Conservation (phyloP, 108 stramenopile genomes). For the Chaetoceros tenuissimus region DNA sequence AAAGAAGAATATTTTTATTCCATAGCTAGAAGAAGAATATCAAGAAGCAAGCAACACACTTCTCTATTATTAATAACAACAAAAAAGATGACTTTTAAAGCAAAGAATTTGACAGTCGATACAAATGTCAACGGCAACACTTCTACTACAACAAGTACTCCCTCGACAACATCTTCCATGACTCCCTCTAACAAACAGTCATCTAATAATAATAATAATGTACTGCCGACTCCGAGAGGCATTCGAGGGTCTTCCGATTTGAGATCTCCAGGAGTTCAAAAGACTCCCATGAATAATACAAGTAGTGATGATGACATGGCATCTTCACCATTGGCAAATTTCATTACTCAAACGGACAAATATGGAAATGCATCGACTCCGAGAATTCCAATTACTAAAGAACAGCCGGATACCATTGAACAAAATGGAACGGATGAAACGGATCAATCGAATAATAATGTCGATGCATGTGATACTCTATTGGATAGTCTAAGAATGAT, state of each 20-base stretch:
- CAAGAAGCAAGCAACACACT: no score
- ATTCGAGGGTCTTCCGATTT: constrained; percentile 52
- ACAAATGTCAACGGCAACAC: no score
- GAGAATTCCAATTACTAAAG: no score
- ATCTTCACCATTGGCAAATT: constrained; percentile 53
- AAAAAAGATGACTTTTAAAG: no score
- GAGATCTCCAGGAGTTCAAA: constrained; percentile 64
- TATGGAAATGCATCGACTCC: constrained; percentile 72
- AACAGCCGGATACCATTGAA: constrained; percentile 2
- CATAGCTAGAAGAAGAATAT: no score
- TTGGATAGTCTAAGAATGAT: constrained; percentile 73
- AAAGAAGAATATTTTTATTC: no score
- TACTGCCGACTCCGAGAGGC: constrained; percentile 45
- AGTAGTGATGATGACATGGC: constrained; percentile 10
- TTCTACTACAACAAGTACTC: no score
- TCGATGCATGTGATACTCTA: constrained; percentile 60
- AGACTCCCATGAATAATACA: constrained; percentile 37
- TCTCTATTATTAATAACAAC: no score
- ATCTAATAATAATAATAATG: no score
- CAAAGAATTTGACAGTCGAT: no score
- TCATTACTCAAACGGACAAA: constrained; percentile 83
- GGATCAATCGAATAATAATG: constrained; percentile 29
- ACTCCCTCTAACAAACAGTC: constrained; percentile 4
- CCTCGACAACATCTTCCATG: neutral
- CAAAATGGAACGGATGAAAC: constrained; percentile 22